These are phyloP conservation scores for Castanopsis chinensis DNA, from an alignment of 306 rosid genomes.

Conservation along the genomic window DNA sequence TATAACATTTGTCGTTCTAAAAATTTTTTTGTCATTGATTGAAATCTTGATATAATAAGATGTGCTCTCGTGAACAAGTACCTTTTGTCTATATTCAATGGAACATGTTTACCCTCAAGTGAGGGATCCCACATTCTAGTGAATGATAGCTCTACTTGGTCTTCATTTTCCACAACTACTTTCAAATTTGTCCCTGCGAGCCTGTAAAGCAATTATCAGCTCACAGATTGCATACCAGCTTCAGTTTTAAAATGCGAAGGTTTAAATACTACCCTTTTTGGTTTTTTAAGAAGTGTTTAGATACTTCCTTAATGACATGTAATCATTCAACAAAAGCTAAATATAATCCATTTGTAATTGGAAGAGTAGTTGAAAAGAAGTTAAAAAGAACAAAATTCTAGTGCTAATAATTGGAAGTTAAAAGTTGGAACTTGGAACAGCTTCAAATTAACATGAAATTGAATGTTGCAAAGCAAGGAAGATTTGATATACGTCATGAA, in stretches of 20 bases:
- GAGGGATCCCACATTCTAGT: constrained; percentile 81
- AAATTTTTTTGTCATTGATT: neutral
- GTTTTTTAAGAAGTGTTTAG: neutral
- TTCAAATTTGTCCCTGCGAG: constrained; percentile 61
- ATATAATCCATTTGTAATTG: neutral
- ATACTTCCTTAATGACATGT: neutral
- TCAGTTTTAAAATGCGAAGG: neutral
- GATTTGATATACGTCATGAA: no score
- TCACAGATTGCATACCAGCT: constrained; percentile 11
- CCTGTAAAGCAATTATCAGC: constrained; percentile 52
- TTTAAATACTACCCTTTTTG: neutral
- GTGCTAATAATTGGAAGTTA: no score
- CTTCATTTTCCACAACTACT: constrained; percentile 77
- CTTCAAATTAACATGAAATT: no score
- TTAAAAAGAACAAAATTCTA: no score
- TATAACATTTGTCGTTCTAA: no score
- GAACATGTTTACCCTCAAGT: constrained; percentile 74
- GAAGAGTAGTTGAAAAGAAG: neutral
- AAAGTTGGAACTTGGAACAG: no score
- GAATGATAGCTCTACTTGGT: constrained; percentile 83
- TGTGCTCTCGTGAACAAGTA: constrained; percentile 22
- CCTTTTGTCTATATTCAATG: constrained; percentile 94
- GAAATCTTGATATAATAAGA: neutral
- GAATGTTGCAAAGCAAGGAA: no score
- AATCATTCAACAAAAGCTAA: neutral